A percentile compares a stretch with the other conserved stretches of the same genome.
phyloP scores from a whole-genome alignment of 805 yeast genomes.

The Allodekkera sacchari region DNA sequence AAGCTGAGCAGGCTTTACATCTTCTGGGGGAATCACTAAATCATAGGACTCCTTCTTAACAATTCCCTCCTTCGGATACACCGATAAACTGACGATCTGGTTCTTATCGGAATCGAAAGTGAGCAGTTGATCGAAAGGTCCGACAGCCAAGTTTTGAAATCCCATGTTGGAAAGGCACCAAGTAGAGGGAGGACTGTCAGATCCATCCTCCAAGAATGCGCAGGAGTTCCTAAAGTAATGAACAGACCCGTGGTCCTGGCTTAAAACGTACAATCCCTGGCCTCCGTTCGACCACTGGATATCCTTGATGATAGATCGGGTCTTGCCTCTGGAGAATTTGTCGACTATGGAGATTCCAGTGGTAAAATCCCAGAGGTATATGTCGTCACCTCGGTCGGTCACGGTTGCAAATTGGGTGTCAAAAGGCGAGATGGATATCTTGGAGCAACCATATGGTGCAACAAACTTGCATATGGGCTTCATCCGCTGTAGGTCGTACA shows the following conservation, averaged over 20 bases:
- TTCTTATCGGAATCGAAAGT: no score
- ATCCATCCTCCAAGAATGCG: conserved; percentile 26
- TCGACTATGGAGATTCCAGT: conserved; percentile 46
- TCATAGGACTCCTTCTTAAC: conserved; percentile 1
- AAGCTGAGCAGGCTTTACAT: no score
- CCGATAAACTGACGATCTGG: no score
- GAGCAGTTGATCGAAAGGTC: no score
- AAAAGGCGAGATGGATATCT: conserved; percentile 51
- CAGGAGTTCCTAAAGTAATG: conserved; percentile 56
- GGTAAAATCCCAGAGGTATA: conserved; percentile 58
- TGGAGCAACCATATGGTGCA: conserved; percentile 56
- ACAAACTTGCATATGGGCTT: conserved; percentile 35
- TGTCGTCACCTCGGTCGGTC: conserved; percentile 50
- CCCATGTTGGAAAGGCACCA: conserved; percentile 39
- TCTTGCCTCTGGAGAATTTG: conserved; percentile 53
- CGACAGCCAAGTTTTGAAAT: conserved; percentile 10
- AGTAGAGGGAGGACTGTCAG: conserved; percentile 13
- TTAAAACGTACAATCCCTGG: conserved; percentile 39
- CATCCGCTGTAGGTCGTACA: conserved; percentile 39
- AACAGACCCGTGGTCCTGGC: conserved; percentile 46
- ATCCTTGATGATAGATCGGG: conserved; percentile 43
- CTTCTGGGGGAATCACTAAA: conserved; percentile 5
- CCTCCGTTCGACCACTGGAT: conserved; percentile 46
- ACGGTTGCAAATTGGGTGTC: conserved; percentile 49
- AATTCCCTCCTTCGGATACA: no score